Base-by-base conservation (phyloP, 176 grass and related monocot species). In the Oryza rufipogon region DNA sequence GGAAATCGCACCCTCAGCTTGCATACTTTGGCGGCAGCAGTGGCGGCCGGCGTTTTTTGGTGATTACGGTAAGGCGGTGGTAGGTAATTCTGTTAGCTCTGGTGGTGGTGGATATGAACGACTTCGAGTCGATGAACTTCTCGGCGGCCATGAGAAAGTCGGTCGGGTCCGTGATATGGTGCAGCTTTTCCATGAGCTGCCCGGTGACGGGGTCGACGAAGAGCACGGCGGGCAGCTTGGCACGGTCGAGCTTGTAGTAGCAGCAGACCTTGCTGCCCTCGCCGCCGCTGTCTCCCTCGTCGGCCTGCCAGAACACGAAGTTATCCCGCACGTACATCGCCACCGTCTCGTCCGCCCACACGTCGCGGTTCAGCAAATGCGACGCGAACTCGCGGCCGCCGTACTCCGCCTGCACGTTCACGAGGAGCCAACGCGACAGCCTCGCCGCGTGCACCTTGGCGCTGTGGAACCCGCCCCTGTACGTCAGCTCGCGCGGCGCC, bases 201-300 rank as follows among this genome's bases (percentile, higher is more conserved):
- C 68, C 80, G 22, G 80, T 82, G 51, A 82, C 68, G 1, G 68
- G 80, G 51, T 82, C 80, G 5, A 82, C 51, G 51, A 82, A 34
- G 67, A 82, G 4, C 7, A 72, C 80, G 34, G 38, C 80, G 51
- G 80, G 80, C 1, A 82, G 13, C 51, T 3, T 4, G 14, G 58
- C 68, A 0, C 6, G 36, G 3, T 51, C 49, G n/a, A 82, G 0
- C 20, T 7, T 2, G 36, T 82, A 45, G 68, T 82, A 45, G 22
- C 34, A 26, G 2, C 56, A 58, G 22, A 82, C 80, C 80, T 82
- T 82, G n/a, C 2, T 7, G n/a, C 6, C 46, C 34, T 41, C 20
- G 25, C 6, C 28, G 3, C 7, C 17, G 0, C 0, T 41, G 20
- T 0, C 48, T 0, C 1, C 48, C 0, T 4, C 36, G 36, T 38